phyloP scores from a whole-genome alignment of 2,329 filamentous ascomycete genomes.

The Aspergillus felis region DNA sequence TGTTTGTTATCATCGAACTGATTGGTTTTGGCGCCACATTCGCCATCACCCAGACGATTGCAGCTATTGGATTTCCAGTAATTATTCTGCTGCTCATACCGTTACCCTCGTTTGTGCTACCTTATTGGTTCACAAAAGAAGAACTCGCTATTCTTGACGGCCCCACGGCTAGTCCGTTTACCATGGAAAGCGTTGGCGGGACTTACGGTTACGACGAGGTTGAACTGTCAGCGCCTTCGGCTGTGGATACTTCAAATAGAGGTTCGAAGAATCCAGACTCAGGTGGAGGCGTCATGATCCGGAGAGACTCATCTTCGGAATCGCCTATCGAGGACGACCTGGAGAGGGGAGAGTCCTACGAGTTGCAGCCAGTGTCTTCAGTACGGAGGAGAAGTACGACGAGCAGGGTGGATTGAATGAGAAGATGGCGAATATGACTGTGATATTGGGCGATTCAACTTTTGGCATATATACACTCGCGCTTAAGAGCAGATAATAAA shows the following conservation, averaged over 20 bases:
- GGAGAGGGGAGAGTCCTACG: slow-evolving; percentile 41
- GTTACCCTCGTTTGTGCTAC: slow-evolving; percentile 60
- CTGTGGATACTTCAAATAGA: neutral
- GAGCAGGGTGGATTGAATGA: slow-evolving; percentile 17
- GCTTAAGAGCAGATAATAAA: neutral
- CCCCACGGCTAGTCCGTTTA: slow-evolving; percentile 71
- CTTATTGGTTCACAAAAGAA: slow-evolving; percentile 55
- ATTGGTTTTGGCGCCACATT: slow-evolving; percentile 73
- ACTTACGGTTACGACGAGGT: slow-evolving; percentile 44
- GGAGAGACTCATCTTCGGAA: slow-evolving; percentile 19
- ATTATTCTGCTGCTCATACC: slow-evolving; percentile 69
- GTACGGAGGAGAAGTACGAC: slow-evolving; percentile 27
- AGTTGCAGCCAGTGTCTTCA: slow-evolving; percentile 26
- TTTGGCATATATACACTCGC: neutral
- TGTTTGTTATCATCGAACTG: slow-evolving; percentile 66
- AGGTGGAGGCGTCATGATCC: slow-evolving; percentile 17
- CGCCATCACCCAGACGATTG: slow-evolving; percentile 77
- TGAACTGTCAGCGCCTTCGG: neutral
- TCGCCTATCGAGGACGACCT: slow-evolving; percentile 35
- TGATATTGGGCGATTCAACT: neutral
- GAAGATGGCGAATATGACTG: neutral
- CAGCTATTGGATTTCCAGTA: slow-evolving; percentile 75
- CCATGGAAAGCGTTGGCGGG: slow-evolving; percentile 71
- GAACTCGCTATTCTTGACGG: slow-evolving; percentile 64
- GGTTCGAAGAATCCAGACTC: slow-evolving; percentile 5